Percentiles rank a stretch among this genome's conserved stretches.
Conservation (phyloP, 306 rosid species). For the Arachis stenosperma region DNA sequence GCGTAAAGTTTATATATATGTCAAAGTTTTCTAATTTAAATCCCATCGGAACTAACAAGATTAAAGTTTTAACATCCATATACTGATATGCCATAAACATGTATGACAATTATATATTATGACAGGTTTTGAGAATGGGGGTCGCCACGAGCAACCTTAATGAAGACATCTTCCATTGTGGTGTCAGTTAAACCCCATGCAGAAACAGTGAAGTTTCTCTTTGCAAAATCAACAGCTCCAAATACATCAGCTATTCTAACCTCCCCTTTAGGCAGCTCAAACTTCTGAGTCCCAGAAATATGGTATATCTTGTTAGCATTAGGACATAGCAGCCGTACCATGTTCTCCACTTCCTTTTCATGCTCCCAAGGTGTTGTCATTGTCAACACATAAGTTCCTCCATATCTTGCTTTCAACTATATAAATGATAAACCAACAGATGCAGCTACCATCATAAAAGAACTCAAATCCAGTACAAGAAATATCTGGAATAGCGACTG, state of each 20-base stretch:
- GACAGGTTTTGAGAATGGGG: slow-evolving; percentile 52
- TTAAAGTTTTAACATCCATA: too few species aligned
- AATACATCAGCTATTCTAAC: slow-evolving; percentile 78
- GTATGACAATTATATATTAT: slow-evolving; percentile 17
- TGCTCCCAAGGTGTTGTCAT: slow-evolving; percentile 75
- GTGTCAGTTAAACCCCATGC: slow-evolving; percentile 94
- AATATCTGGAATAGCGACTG: too few species aligned
- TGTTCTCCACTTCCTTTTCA: slow-evolving; percentile 70
- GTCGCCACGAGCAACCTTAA: slow-evolving; percentile 76
- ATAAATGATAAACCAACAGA: slow-evolving; percentile 36
- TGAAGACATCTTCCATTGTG: slow-evolving; percentile 89
- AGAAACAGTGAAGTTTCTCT: slow-evolving; percentile 68
- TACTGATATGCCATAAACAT: background rate
- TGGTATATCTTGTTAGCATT: slow-evolving; percentile 71
- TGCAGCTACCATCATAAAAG: slow-evolving; percentile 9
- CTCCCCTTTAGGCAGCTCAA: slow-evolving; percentile 80
- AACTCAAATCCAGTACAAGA: too few species aligned
- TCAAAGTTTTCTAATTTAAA: too few species aligned
- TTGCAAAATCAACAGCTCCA: slow-evolving; percentile 70
- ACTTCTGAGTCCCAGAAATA: slow-evolving; percentile 89
- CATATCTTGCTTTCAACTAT: slow-evolving; percentile 87
- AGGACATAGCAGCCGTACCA: slow-evolving; percentile 66
- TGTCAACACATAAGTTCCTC: slow-evolving; percentile 86
- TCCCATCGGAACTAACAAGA: too few species aligned
- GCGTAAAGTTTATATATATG: too few species aligned